phyloP scores from a whole-genome alignment of 306 rosid genomes.

The Vicia villosa region DNA sequence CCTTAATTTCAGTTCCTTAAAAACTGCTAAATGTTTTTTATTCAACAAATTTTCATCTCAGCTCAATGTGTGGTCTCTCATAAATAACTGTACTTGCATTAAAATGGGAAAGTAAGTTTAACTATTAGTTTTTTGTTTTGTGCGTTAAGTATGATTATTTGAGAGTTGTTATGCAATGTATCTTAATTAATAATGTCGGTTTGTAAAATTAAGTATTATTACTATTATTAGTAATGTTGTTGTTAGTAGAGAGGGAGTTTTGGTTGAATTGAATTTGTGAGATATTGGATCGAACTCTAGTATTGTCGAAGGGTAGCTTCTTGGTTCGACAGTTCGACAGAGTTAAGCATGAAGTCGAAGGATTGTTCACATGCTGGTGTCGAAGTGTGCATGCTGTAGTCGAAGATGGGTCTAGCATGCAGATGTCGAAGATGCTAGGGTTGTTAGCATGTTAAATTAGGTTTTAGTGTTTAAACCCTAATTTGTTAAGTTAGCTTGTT shows the following conservation, averaged over 20 bases:
- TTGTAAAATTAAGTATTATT: not conserved
- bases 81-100: not conserved
- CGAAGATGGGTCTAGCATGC: no score
- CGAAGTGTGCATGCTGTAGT: no score
- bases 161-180: not conserved
- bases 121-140: not conserved
- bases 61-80: conserved; percentile 1
- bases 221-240: not conserved
- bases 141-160: not conserved
- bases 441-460: no score
- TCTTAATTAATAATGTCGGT: conserved; percentile 1
- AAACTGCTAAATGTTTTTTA: conserved; percentile 2
- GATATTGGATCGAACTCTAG: no score
- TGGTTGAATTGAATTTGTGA: not conserved
- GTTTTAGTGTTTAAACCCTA: no score
- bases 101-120: not conserved
- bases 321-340: no score
- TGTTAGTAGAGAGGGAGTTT: not conserved
- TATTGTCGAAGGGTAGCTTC: no score
- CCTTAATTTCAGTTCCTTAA: conserved; percentile 31
- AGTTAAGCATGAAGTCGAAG: no score
- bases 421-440: no score
- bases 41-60: conserved; percentile 37
- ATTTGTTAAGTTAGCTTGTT: no score
- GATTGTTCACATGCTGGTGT: no score